Conservation (phyloP, 192 early-diverging fungal genomes). For the Haplosporangium gracile region DNA sequence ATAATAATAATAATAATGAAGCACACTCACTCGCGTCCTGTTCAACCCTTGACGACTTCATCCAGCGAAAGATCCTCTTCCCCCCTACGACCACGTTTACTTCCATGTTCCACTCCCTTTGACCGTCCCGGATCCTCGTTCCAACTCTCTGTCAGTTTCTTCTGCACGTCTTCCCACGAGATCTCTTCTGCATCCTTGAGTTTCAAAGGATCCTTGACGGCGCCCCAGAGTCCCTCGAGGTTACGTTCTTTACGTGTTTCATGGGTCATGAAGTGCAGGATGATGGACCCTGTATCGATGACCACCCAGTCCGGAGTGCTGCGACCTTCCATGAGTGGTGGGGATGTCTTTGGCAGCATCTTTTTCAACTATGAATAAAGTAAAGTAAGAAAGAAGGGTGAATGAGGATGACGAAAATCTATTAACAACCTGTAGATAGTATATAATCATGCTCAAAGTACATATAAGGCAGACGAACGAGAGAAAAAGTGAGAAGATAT, state of each 20-base stretch:
- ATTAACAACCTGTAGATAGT: background rate
- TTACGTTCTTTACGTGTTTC: slow-evolving; percentile 73
- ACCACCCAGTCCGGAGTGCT: slow-evolving; percentile 79
- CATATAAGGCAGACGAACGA: background rate
- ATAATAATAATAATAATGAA: too few species aligned
- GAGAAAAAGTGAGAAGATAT: background rate
- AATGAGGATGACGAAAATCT: background rate
- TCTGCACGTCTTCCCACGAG: background rate
- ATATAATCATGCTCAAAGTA: too few species aligned
- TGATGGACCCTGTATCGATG: slow-evolving; percentile 70
- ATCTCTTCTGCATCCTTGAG: background rate
- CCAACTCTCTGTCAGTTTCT: background rate
- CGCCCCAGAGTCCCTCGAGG: slow-evolving; percentile 79
- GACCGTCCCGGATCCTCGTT: background rate
- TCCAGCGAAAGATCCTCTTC: slow-evolving; percentile 10
- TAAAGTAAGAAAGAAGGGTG: background rate
- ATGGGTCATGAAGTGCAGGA: slow-evolving; percentile 56
- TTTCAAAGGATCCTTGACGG: slow-evolving; percentile 13
- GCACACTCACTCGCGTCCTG: background rate
- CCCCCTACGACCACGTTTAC: background rate
- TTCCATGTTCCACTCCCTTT: background rate
- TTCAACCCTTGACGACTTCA: slow-evolving; percentile 1
- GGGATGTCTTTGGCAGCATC: background rate
- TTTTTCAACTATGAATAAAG: background rate
- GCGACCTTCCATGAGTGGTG: slow-evolving; percentile 65